phyloP scores from a whole-genome alignment of 2,329 filamentous ascomycete genomes.

The Sphaerulina vaccinii region DNA sequence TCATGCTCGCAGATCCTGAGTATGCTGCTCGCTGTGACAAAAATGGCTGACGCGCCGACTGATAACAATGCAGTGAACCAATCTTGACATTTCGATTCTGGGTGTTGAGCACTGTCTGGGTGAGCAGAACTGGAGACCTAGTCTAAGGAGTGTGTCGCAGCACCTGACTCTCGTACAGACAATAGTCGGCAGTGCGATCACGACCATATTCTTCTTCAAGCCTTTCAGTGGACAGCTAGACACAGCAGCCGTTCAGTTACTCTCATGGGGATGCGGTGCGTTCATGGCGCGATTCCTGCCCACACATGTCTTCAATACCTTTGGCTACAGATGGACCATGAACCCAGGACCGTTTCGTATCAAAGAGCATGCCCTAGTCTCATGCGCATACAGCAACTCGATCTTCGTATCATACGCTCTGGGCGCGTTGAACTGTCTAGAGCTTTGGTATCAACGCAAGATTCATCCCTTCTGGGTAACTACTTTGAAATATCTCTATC shows the following conservation, averaged over 20 bases:
- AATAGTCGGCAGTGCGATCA: neutral
- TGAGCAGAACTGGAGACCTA: neutral
- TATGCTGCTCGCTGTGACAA: no score
- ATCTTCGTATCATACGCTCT: neutral
- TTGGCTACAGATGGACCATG: neutral
- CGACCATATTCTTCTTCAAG: neutral
- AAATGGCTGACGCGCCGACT: no score
- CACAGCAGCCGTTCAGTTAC: neutral
- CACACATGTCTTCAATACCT: neutral
- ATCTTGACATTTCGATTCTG: neutral
- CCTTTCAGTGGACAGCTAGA: neutral
- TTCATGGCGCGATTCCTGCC: neutral
- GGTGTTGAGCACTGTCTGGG: neutral
- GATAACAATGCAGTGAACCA: neutral
- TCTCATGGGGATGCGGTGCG: neutral
- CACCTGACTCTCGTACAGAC: neutral
- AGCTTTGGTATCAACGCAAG: neutral
- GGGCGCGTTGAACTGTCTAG: neutral
- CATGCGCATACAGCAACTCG: neutral
- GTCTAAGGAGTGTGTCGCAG: no score
- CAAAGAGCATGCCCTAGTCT: neutral
- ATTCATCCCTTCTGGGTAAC: neutral
- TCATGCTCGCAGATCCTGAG: no score
- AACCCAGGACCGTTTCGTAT: neutral
- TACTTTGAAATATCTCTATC: neutral